A percentile compares a stretch with the other conserved stretches of the same genome.
These are phyloP conservation scores for Vitis amurensis DNA, from an alignment of 164 flowering plant species.

Conservation along the genomic window DNA sequence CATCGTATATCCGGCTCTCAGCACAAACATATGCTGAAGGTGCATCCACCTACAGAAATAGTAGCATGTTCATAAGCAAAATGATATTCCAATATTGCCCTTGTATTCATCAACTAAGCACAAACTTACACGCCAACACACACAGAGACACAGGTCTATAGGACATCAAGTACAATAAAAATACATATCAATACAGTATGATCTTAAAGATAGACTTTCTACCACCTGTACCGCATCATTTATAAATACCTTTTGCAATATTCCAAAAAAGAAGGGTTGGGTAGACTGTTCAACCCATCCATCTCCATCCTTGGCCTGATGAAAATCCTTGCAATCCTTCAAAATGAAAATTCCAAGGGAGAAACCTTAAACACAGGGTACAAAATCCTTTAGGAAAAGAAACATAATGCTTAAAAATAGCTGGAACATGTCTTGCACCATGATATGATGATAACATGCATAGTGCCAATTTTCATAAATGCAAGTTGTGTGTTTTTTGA, in stretches of 20 bases:
- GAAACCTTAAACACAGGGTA: constrained; percentile 10
- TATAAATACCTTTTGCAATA: constrained; percentile 75
- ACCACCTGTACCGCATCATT: background rate
- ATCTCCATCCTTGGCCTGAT: constrained; percentile 97
- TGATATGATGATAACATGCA: background rate
- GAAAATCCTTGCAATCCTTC: constrained; percentile 94
- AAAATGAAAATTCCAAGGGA: constrained; percentile 19
- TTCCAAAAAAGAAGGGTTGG: constrained; percentile 77
- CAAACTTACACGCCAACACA: too few relatives aligned
- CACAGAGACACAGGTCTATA: background rate
- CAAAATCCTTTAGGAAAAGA: constrained; percentile 4
- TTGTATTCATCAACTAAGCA: too few relatives aligned
- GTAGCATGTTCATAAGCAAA: background rate
- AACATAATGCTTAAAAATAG: constrained; percentile 6
- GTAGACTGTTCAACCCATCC: constrained; percentile 98
- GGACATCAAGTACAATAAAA: background rate
- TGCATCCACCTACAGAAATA: constrained; percentile 60
- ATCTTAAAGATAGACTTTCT: background rate
- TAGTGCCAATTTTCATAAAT: constrained; percentile 5
- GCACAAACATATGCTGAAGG: constrained; percentile 92
- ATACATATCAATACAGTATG: background rate
- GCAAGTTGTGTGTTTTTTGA: background rate
- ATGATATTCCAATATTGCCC: too few relatives aligned
- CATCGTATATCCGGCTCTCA: constrained; percentile 80
- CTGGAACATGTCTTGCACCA: constrained; percentile 8